These are phyloP conservation scores for Mucor plumbeus DNA, from an alignment of 371 early-diverging fungal genomes.

Conservation along the genomic window DNA sequence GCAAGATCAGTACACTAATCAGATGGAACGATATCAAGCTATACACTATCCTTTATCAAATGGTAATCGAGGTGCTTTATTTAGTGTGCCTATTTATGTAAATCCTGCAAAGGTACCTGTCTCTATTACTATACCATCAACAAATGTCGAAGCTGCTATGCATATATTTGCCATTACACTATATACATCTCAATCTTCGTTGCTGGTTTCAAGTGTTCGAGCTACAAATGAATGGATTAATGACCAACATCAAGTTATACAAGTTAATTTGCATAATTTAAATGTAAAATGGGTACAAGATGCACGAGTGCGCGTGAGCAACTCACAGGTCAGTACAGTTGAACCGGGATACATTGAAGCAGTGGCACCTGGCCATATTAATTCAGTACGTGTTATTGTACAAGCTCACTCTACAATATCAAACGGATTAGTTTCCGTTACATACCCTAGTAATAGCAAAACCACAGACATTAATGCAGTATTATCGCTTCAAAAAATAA, in stretches of 20 bases:
- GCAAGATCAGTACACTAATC: constrained; percentile 17
- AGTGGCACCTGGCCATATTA: constrained; percentile 26
- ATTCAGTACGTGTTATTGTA: constrained; percentile 4
- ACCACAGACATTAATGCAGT: not conserved
- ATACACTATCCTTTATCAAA: not conserved
- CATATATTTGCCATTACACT: constrained; percentile 19
- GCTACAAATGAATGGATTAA: constrained; percentile 10
- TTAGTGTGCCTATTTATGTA: constrained; percentile 18
- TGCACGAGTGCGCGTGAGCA: constrained; percentile 6
- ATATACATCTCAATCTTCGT: not conserved
- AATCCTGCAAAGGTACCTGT: constrained; percentile 13
- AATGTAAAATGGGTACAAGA: constrained; percentile 14
- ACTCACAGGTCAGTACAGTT: not conserved
- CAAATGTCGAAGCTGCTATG: constrained; percentile 9
- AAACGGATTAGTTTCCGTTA: not conserved
- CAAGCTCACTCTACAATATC: not conserved
- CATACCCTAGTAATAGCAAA: no score
- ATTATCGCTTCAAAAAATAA: not conserved
- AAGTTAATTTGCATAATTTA: constrained; percentile 24
- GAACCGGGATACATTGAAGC: not conserved
- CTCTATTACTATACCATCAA: not conserved
- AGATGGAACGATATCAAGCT: constrained; percentile 24
- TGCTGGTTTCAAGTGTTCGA: not conserved
- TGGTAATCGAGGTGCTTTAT: constrained; percentile 13
- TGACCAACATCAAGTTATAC: constrained; percentile 20